These are phyloP conservation scores for Pseudogymnoascus sp. DNA, from an alignment of 2,329 filamentous ascomycete genomes.

Conservation along the genomic window DNA sequence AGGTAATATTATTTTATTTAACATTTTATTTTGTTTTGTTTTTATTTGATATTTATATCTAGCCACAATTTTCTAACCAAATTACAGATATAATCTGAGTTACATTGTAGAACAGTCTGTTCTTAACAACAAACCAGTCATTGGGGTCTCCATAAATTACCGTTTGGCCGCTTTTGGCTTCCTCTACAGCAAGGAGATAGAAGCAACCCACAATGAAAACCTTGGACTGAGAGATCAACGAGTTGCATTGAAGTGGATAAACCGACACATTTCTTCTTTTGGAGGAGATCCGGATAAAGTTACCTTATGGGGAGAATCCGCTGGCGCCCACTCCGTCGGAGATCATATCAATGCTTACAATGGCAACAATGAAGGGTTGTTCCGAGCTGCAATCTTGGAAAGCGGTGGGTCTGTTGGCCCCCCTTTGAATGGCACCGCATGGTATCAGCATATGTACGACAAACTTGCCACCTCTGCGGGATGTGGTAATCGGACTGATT, in stretches of 20 bases:
- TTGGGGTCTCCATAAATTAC: conserved; percentile 49
- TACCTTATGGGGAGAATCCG: conserved; percentile 39
- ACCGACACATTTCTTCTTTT: conserved; percentile 44
- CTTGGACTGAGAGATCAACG: conserved; percentile 55
- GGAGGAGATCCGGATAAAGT: conserved; percentile 36
- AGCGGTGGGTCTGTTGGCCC: conserved; percentile 33
- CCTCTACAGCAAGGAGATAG: conserved; percentile 45
- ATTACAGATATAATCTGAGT: conserved; percentile 49
- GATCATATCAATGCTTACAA: conserved; percentile 48
- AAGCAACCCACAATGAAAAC: conserved; percentile 49
- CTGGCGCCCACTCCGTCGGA: conserved; percentile 38
- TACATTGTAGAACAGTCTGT: conserved; percentile 42
- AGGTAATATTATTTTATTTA: conserved; percentile 30
- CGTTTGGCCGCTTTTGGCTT: conserved; percentile 62
- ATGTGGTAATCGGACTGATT: conserved; percentile 18
- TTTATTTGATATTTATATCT: conserved; percentile 12
- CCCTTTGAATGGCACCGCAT: conserved; percentile 22
- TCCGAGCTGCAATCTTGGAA: conserved; percentile 45
- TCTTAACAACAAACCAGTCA: conserved; percentile 29
- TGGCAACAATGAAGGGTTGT: conserved; percentile 47
- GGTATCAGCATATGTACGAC: conserved; percentile 29
- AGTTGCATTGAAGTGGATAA: conserved; percentile 49
- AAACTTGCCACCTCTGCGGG: conserved; percentile 27
- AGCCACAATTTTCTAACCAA: conserved; percentile 27
- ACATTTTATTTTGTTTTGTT: conserved; percentile 43